phyloP scores from a whole-genome alignment of 768 basidiomycete genomes.

The Chalciporus chontae region DNA sequence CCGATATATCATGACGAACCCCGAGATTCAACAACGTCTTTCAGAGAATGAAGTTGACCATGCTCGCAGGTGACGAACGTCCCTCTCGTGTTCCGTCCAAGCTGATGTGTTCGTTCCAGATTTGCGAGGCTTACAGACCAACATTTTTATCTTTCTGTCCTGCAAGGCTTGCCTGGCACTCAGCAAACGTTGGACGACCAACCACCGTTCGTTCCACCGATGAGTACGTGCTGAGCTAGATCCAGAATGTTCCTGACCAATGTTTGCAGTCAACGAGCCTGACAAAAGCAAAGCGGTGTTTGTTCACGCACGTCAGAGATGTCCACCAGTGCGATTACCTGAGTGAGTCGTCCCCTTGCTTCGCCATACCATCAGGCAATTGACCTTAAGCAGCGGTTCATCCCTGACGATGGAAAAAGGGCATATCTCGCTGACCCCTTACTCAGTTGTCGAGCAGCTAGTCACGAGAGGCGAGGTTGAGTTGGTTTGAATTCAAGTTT shows the following conservation, averaged over 20 bases:
- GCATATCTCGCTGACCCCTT: slow-evolving; percentile 78
- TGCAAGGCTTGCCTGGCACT: slow-evolving; percentile 76
- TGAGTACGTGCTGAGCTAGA: slow-evolving; percentile 46
- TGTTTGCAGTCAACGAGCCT: slow-evolving; percentile 66
- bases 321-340: slow-evolving; percentile 62
- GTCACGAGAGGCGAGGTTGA: slow-evolving; percentile 71
- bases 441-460: slow-evolving; percentile 70
- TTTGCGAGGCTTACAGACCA: slow-evolving; percentile 74
- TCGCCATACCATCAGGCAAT: neutral
- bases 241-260: slow-evolving; percentile 4
- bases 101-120: slow-evolving; percentile 35
- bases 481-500: slow-evolving; percentile 50
- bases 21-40: slow-evolving; percentile 70
- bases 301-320: slow-evolving; percentile 69
- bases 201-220: slow-evolving; percentile 66
- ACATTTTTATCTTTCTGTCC: slow-evolving; percentile 75
- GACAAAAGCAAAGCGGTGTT: slow-evolving; percentile 78
- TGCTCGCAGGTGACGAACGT: slow-evolving; percentile 57
- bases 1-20: slow-evolving; percentile 68
- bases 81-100: neutral
- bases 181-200: slow-evolving; percentile 78
- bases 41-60: slow-evolving; percentile 82
- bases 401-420: slow-evolving; percentile 73
- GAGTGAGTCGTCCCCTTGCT: slow-evolving; percentile 46
- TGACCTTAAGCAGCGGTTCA: slow-evolving; percentile 50